Conservation (phyloP, 805 yeast genomes). For the Yarrowia bubula region DNA sequence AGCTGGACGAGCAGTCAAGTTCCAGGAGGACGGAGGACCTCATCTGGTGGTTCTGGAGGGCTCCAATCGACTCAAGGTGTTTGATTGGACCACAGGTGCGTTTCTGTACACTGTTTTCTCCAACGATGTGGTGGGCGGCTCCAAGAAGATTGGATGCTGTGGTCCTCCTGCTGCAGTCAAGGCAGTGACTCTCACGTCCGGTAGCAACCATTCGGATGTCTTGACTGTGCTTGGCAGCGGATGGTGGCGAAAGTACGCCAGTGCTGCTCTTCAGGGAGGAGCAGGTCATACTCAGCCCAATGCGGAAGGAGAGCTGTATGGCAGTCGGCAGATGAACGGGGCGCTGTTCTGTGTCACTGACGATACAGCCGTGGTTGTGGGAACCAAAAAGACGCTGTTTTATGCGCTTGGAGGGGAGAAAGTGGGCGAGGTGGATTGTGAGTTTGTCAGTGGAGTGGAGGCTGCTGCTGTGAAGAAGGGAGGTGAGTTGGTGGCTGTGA, state of each 20-base stretch:
- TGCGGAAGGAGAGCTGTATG: slow-evolving; percentile 28
- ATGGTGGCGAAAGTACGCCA: slow-evolving; percentile 40
- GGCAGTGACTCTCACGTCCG: slow-evolving; percentile 31
- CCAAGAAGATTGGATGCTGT: slow-evolving; percentile 18
- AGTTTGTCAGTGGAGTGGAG: slow-evolving; percentile 6
- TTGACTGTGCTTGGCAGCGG: slow-evolving; percentile 40
- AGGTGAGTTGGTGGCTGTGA: slow-evolving; percentile 6
- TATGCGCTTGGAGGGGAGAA: not conserved
- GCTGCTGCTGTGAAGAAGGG: not conserved
- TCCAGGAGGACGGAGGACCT: slow-evolving; percentile 41
- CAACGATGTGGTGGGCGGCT: slow-evolving; percentile 31
- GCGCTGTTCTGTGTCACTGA: not conserved
- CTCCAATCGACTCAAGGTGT: slow-evolving; percentile 38
- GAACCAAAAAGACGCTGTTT: not conserved
- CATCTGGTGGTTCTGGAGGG: slow-evolving; percentile 40
- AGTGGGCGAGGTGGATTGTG: not conserved
- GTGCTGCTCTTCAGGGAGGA: slow-evolving; percentile 38
- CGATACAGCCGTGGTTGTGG: not conserved
- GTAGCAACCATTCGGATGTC: slow-evolving; percentile 34
- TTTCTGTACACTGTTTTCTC: slow-evolving; percentile 41
- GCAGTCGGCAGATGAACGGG: not conserved
- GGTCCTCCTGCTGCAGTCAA: not conserved
- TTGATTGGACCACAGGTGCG: slow-evolving; percentile 40
- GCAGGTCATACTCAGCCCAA: slow-evolving; percentile 39
- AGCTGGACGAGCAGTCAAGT: slow-evolving; percentile 38